These are phyloP conservation scores for Pyrrhoderma lamaoense DNA, from an alignment of 1,284 basidiomycete species.

Conservation along the genomic window DNA sequence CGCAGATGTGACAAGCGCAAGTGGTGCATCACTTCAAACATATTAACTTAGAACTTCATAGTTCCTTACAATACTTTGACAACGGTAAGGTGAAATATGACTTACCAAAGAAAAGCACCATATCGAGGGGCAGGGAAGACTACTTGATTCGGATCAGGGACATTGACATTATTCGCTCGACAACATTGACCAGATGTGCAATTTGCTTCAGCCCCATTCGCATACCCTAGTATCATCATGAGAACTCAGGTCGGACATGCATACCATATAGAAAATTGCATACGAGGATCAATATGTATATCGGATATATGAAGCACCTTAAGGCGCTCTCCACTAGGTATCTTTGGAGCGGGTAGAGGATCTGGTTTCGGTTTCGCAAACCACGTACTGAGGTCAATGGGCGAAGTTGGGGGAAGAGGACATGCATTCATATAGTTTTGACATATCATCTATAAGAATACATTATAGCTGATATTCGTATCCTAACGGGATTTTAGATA, in stretches of 20 bases:
- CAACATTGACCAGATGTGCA: conserved; percentile 71
- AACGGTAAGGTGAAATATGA: not conserved
- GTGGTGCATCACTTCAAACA: conserved; percentile 56
- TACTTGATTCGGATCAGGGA: conserved; percentile 39
- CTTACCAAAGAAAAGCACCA: conserved; percentile 55
- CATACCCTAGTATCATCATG: conserved; percentile 43
- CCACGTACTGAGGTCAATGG: conserved; percentile 49
- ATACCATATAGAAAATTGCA: conserved; percentile 26
- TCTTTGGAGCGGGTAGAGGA: conserved; percentile 47
- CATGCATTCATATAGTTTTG: conserved; percentile 46
- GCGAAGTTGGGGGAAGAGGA: conserved; percentile 40
- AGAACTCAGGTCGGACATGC: not conserved
- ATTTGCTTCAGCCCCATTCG: conserved; percentile 67
- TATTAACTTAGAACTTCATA: not conserved
- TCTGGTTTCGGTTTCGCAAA: conserved; percentile 63
- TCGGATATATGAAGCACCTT: conserved; percentile 75
- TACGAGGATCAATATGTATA: conserved; percentile 71
- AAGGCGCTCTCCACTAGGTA: conserved; percentile 54
- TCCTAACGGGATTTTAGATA: conserved; percentile 12
- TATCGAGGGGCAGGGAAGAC: conserved; percentile 58
- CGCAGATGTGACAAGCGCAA: conserved; percentile 54
- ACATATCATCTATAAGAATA: conserved; percentile 40
- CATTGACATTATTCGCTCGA: conserved; percentile 49
- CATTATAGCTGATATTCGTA: not conserved
- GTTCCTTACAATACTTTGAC: not conserved